Base-by-base conservation (phyloP, 164 flowering plant genomes). In the Warburgia ugandensis region DNA sequence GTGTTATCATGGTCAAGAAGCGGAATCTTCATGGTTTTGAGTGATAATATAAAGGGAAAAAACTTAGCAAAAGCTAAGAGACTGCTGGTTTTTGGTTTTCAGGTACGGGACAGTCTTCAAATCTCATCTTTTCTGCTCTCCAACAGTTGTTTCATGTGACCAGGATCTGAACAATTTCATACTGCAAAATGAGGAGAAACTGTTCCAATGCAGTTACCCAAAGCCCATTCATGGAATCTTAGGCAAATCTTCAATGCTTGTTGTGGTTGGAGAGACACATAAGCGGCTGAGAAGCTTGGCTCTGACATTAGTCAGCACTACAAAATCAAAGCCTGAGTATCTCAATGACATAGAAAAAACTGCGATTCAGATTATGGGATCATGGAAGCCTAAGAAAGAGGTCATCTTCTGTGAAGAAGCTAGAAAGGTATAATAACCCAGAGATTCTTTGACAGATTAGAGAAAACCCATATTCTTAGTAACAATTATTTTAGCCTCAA, bases 41-140 rank as follows among this genome's bases (percentile, higher is more conserved):
- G 41, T 20, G 16, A 1, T 12, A 37, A 3, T 37, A 12, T 16
- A 14, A 36, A 36, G 3, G 3, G 4, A 11, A 36, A 36, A 13
- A 36, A 20, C 10, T 29, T n/a, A 3, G 28, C 3, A 20, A 11
- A 39, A 27, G 19, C 13, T 5, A 48, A 1, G 39, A 29, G 16
- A 13, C 11, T 38, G 46, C 11, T 32, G 2, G 27, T 35, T 8
- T 11, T 53, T 0, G 31, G 27, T 47, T 26, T 29, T 29, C 65
- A 87, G 96, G 66, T 77, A 82, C 48, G 94, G 96, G 26, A 82
- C 44, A 48, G 69, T 88, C 9, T 85, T 88, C 74, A 82, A 71
- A 29, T 77, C 96, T 0, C 83, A 84, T 66, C 64, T 88, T 30
- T 84, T 84, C 49, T 81, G 88, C 5, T 61, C 60, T 4, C 79